Percentiles rank a stretch among this genome's conserved stretches.
Evolutionary conservation across 176 grass and related monocot genomes (phyloP).

Genomic region (Bonia amplexicaulis): DNA sequence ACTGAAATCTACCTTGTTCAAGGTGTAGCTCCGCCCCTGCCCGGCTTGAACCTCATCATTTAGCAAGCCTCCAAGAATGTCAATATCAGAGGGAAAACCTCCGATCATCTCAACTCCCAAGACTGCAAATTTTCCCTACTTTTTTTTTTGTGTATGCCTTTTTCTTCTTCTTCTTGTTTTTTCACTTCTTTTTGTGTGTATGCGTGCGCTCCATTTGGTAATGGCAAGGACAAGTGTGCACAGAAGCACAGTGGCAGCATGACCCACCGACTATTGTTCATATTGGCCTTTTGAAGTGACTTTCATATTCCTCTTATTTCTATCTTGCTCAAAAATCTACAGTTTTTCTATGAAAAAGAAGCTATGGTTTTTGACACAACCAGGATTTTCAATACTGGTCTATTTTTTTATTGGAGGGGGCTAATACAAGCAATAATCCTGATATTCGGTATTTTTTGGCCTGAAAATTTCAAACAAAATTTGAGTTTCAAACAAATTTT

Average conservation of each 20-base stretch:
- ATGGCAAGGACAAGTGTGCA: neutral
- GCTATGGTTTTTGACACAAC: neutral
- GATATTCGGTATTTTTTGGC: no score
- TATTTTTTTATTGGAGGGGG: no score
- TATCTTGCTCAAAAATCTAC: no score
- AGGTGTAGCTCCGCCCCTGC: no score
- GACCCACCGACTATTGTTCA: no score
- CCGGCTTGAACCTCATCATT: conserved; percentile 29
- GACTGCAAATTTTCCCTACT: neutral
- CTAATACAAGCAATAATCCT: no score
- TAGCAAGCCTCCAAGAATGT: conserved; percentile 37
- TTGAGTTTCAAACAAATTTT: no score
- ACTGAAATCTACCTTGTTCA: no score
- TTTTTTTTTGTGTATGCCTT: neutral
- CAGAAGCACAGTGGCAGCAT: no score
- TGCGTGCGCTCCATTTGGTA: conserved; percentile 14
- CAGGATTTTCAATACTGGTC: no score
- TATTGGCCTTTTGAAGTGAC: no score
- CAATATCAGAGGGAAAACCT: neutral
- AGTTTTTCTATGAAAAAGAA: neutral
- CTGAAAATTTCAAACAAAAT: no score
- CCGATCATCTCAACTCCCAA: neutral
- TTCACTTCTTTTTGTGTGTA: neutral
- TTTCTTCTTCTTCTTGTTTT: neutral
- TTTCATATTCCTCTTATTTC: neutral